Evolutionary conservation across 768 basidiomycete species (phyloP).

Genomic region (Pleurotus eryngii): DNA sequence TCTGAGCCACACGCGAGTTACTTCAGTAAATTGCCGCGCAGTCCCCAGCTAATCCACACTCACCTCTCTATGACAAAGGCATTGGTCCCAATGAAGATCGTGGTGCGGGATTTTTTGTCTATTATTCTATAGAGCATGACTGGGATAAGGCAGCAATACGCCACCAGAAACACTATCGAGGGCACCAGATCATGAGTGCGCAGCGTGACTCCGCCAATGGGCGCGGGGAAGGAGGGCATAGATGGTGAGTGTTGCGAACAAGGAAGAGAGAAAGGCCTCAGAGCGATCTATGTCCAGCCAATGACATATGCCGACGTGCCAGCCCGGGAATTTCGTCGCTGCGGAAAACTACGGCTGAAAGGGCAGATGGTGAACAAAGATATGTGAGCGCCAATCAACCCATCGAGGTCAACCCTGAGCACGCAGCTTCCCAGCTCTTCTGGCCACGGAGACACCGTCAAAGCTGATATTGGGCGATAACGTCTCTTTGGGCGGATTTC

Average conservation of each 20-base stretch:
- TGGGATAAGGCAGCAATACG: constrained; percentile 12
- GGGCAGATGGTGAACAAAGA: not conserved
- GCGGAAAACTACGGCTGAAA: constrained; percentile 7
- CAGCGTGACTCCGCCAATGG: constrained; percentile 16
- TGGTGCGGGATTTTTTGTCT: constrained; percentile 8
- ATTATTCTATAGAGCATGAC: constrained; percentile 10
- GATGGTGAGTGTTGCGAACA: not conserved
- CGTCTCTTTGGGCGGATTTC: not conserved
- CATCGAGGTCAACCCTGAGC: constrained; percentile 8
- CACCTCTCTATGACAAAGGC: constrained; percentile 16
- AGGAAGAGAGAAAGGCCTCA: not conserved
- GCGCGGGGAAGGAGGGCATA: constrained; percentile 5
- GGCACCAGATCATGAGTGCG: constrained; percentile 14
- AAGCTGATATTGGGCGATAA: not conserved
- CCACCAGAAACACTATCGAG: constrained; percentile 14
- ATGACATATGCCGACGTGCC: constrained; percentile 5
- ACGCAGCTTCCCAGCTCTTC: not conserved
- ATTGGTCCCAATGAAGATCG: constrained; percentile 7
- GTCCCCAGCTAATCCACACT: not conserved
- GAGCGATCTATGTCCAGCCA: constrained; percentile 9
- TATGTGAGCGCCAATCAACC: constrained; percentile 3
- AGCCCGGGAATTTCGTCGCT: constrained; percentile 4
- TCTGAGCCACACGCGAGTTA: constrained; percentile 11
- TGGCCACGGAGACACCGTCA: not conserved
- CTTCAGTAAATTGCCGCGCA: not conserved